Evolutionary conservation across 2,329 filamentous ascomycete genomes (phyloP).

Genomic region (Delphinella strobiligena): DNA sequence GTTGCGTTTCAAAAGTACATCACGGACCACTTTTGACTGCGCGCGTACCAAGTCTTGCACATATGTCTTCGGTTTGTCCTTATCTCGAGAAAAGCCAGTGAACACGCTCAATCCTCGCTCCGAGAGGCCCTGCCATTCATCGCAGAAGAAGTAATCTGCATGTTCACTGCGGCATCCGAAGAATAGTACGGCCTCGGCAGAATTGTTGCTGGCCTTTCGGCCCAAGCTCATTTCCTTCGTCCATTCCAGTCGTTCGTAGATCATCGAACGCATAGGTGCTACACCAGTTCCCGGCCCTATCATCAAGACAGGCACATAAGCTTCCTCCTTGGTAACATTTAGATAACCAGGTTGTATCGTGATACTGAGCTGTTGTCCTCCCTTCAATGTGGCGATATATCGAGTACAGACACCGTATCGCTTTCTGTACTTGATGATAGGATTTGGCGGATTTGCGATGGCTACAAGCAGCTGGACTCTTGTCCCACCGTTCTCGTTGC

Average conservation of each 20-base stretch:
- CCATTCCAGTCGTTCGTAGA: conserved; percentile 54
- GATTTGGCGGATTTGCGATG: conserved; percentile 23
- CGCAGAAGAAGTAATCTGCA: conserved; percentile 69
- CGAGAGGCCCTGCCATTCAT: conserved; percentile 54
- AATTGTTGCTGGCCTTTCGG: too few relatives aligned
- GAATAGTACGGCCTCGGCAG: conserved; percentile 47
- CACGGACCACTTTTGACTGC: conserved; percentile 36
- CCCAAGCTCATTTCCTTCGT: conserved; percentile 11
- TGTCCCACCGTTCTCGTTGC: conserved; percentile 13
- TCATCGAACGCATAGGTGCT: conserved; percentile 68
- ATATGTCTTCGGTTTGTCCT: conserved; percentile 49
- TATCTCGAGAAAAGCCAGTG: conserved; percentile 61
- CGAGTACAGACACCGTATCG: conserved; percentile 82
- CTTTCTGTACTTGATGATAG: conserved; percentile 84
- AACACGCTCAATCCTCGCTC: conserved; percentile 40
- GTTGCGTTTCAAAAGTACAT: conserved; percentile 36
- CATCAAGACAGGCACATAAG: conserved; percentile 53
- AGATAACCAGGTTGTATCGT: conserved; percentile 43
- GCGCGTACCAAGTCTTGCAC: conserved; percentile 52
- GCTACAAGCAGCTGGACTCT: conserved; percentile 24
- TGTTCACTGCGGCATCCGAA: conserved; percentile 68
- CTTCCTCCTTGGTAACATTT: conserved; percentile 34
- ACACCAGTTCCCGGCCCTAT: conserved; percentile 80
- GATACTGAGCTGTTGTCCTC: conserved; percentile 48
- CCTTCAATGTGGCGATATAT: conserved; percentile 58